Percentiles rank a stretch among this genome's conserved stretches.
These are phyloP conservation scores for Musa acuminata DNA, from an alignment of 176 grass and related monocot genomes.

Conservation along the genomic window DNA sequence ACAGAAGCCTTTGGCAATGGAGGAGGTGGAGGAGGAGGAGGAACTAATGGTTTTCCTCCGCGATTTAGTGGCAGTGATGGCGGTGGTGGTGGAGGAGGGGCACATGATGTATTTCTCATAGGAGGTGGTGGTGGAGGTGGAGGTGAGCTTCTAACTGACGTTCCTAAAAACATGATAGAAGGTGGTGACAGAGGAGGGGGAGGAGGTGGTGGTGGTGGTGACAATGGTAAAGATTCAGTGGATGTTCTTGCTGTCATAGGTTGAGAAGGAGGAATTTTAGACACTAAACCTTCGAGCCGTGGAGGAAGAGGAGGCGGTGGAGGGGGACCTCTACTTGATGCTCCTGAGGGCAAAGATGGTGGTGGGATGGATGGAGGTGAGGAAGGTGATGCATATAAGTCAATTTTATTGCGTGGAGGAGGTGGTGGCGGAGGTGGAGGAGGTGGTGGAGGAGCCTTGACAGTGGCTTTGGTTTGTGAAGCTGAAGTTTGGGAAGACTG, in stretches of 20 bases:
- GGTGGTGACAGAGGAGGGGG: slow-evolving; percentile 17
- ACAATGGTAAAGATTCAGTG: neutral
- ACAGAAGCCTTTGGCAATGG: neutral
- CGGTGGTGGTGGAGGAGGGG: slow-evolving; percentile 17
- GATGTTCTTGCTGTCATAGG: neutral
- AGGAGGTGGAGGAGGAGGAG: slow-evolving; percentile 15
- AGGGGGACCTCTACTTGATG: neutral
- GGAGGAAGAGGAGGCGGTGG: neutral
- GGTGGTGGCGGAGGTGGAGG: slow-evolving; percentile 26
- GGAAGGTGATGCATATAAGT: slow-evolving; percentile 16
- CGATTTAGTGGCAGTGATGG: neutral
- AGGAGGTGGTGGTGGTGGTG: slow-evolving; percentile 7
- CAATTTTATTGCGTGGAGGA: neutral
- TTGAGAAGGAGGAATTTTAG: neutral
- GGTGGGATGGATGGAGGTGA: neutral
- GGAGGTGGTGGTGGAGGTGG: slow-evolving; percentile 6
- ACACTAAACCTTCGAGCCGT: neutral
- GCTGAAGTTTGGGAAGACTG: slow-evolving; percentile 21
- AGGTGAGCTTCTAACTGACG: neutral
- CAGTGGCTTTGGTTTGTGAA: slow-evolving; percentile 18
- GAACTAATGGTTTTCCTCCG: neutral
- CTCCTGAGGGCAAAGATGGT: slow-evolving; percentile 1
- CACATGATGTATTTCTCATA: neutral
- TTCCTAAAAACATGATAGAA: slow-evolving; percentile 11
- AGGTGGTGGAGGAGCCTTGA: slow-evolving; percentile 26